phyloP scores from a whole-genome alignment of 2,329 filamentous ascomycete genomes.

The Aspergillus sp. region DNA sequence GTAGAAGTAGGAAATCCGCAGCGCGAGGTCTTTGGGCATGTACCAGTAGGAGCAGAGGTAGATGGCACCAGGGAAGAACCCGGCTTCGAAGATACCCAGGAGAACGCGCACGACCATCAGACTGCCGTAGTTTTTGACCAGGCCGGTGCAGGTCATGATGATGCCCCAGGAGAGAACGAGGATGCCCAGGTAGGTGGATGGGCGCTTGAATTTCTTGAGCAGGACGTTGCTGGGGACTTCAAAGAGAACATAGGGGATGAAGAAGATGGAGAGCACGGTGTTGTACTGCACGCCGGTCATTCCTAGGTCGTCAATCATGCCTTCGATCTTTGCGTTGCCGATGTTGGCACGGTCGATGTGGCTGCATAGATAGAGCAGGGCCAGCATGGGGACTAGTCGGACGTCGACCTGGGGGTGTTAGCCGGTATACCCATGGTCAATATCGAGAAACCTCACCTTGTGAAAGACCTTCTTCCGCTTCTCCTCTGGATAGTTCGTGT shows the following conservation, averaged over 20 bases:
- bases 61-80: constrained; percentile 26
- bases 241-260: constrained; percentile 11
- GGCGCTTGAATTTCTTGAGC: constrained; percentile 23
- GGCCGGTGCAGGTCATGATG: constrained; percentile 51
- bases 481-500: constrained; percentile 2
- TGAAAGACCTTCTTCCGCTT: constrained; percentile 6
- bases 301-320: constrained; percentile 19
- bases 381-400: constrained; percentile 19
- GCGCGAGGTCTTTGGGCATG: constrained; percentile 43
- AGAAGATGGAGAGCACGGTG: constrained; percentile 13
- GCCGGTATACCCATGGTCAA: background rate
- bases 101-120: constrained; percentile 50
- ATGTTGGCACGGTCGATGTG: constrained; percentile 31
- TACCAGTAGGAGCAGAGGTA: constrained; percentile 26
- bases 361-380: constrained; percentile 22
- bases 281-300: constrained; percentile 26
- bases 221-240: constrained; percentile 19
- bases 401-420: constrained; percentile 4
- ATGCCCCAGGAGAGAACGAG: constrained; percentile 43
- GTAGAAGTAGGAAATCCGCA: constrained; percentile 25
- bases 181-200: constrained; percentile 28
- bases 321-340: constrained; percentile 30
- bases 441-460: background rate
- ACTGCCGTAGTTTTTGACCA: constrained; percentile 46
- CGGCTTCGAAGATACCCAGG: constrained; percentile 40